phyloP scores from a whole-genome alignment of 495 filamentous ascomycete species.

The Trichoderma orchidacearum region DNA sequence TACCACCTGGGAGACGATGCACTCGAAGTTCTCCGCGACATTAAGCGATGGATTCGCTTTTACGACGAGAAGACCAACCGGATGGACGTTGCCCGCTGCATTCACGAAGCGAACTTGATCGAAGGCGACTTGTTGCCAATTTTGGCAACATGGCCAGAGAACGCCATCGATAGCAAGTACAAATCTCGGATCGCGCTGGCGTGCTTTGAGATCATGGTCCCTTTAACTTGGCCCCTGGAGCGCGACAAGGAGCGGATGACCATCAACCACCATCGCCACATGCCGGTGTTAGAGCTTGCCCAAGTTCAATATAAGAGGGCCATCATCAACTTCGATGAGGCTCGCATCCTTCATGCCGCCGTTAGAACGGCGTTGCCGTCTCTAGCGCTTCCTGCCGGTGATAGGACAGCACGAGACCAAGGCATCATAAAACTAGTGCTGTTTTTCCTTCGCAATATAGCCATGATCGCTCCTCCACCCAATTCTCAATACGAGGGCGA shows the following conservation, averaged over 20 bases:
- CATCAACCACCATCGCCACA: constrained; percentile 80
- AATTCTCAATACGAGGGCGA: constrained; percentile 46
- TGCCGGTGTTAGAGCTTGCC: constrained; percentile 74
- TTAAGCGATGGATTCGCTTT: constrained; percentile 85
- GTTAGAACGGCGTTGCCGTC: constrained; percentile 76
- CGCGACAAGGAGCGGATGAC: constrained; percentile 66
- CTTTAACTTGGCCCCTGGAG: constrained; percentile 89
- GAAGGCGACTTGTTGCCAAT: constrained; percentile 84
- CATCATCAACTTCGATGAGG: constrained; percentile 68
- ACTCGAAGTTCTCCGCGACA: constrained; percentile 76
- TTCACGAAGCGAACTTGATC: constrained; percentile 88
- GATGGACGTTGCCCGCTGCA: constrained; percentile 86
- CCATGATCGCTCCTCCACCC: constrained; percentile 61
- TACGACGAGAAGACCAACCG: constrained; percentile 92
- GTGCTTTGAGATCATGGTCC: constrained; percentile 84
- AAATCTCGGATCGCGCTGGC: constrained; percentile 59
- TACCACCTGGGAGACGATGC: constrained; percentile 93
- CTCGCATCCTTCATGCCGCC: constrained; percentile 59
- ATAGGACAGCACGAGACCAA: constrained; percentile 69
- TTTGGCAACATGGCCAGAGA: constrained; percentile 62
- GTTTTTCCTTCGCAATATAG: constrained; percentile 78
- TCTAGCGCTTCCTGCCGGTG: constrained; percentile 64
- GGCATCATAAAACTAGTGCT: constrained; percentile 87
- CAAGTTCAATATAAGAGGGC: constrained; percentile 82
- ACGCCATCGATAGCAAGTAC: constrained; percentile 57